Base-by-base conservation (phyloP, 768 basidiomycete species). In the Nidularia pulvinata region DNA sequence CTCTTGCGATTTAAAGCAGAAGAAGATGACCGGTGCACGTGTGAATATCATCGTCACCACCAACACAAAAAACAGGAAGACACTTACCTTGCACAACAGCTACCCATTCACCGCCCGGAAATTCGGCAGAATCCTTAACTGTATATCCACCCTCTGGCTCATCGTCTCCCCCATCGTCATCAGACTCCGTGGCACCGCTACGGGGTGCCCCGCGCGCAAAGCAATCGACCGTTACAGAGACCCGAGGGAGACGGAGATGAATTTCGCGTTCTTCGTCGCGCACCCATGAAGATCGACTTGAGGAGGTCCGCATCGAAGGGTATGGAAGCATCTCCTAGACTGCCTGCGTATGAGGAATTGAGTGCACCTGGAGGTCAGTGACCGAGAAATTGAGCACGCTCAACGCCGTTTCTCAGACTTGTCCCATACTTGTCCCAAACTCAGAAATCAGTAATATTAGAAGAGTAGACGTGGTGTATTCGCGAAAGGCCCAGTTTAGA, bases 1-100 rank as follows among this genome's bases (percentile, higher is more conserved):
- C 54, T 98, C 97, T 69, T 98, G 95, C 25, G 98, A 73, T 67
- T 88, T 93, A 80, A 98, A 98, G 63, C 95, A 98, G 6, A 98
- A 72, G n/a, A 96, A 72, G 19, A 19, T 19, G 19, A 19, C 19
- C 0, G 98, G 76, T 0, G 93, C 93, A 93, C 96, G 6, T 46
- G 33, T 4, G 11, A n/a, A 35, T 52, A 16, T 49, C 50, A 37
- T 19, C 50, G 45, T 14, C 19, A 30, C 3, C 22, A 35, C 13
- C 44, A 14, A 4, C 32, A 16, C 30, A 19, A 9, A 55, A 44
- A 4, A 35, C 22, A 14, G 5, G 32, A 34, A 13, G 14, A 11
- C 34, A 78, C 87, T 54, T 70, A 94, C 95, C 66, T 94, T 87
- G 19, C 86, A 93, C 3, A 98, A 75, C 9, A 94, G 68, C 14